phyloP scores from a whole-genome alignment of 768 basidiomycete genomes.

The Leccinum uliginosum region DNA sequence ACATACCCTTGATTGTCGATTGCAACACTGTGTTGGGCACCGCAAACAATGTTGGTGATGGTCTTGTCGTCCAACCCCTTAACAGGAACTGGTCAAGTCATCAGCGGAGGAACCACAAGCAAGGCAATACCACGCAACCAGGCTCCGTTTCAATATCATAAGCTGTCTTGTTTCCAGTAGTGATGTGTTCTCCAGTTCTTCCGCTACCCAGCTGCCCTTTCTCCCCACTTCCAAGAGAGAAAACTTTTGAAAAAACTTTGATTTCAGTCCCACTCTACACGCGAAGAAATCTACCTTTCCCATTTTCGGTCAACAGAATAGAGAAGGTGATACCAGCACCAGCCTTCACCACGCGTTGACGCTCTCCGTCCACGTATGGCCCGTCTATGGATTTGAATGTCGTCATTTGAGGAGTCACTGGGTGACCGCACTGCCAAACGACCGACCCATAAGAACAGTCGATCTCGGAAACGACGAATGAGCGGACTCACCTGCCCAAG shows the following conservation, averaged over 20 bases:
- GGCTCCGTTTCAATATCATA: constrained; percentile 76
- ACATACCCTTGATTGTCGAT: constrained; percentile 71
- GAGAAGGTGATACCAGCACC: constrained; percentile 85
- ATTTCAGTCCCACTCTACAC: neutral
- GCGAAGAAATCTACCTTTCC: constrained; percentile 53
- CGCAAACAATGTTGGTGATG: constrained; percentile 79
- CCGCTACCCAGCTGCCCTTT: constrained; percentile 93
- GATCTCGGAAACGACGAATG: neutral
- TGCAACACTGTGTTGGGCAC: constrained; percentile 83
- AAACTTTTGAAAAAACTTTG: constrained; percentile 49
- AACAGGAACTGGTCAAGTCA: constrained; percentile 52
- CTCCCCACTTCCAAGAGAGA: constrained; percentile 86
- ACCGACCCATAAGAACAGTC: neutral
- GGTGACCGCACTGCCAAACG: constrained; percentile 61
- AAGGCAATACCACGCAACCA: constrained; percentile 38
- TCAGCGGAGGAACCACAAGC: constrained; percentile 3
- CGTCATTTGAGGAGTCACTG: constrained; percentile 58
- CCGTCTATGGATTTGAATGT: constrained; percentile 62
- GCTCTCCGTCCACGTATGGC: constrained; percentile 52
- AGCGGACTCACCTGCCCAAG: constrained; percentile 68
- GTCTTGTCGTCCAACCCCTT: constrained; percentile 72
- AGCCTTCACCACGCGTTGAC: constrained; percentile 65
- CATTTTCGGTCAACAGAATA: constrained; percentile 74
- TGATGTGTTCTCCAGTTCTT: constrained; percentile 86
- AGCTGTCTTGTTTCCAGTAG: constrained; percentile 77